A percentile compares a stretch with the other conserved stretches of the same genome.
Evolutionary conservation across 345 rosid species (phyloP).

Genomic region (Excoecaria cochinchinensis): DNA sequence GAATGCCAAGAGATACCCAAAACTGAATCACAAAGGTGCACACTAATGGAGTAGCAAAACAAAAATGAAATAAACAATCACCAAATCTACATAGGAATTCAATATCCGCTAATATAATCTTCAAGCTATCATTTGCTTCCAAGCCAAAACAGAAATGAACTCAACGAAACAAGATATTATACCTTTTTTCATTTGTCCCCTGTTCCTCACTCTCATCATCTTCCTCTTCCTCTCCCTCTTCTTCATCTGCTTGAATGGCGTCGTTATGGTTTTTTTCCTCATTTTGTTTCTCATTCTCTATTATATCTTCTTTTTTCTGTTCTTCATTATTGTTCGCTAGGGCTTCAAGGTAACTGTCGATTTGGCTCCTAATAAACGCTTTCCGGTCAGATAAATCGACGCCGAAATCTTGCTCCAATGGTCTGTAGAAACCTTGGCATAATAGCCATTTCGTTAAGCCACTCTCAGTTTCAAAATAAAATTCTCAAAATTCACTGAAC

Average conservation of each 20-base stretch:
- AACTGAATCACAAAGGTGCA: too few relatives aligned
- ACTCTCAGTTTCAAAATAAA: not conserved
- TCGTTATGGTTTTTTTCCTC: conserved; percentile 29
- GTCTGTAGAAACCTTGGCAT: not conserved
- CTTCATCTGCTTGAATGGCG: conserved; percentile 31
- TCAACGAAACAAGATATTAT: not conserved
- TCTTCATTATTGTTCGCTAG: conserved; percentile 22
- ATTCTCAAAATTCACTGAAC: not conserved
- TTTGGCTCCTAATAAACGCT: conserved; percentile 63
- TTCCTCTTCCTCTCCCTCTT: conserved; percentile 25
- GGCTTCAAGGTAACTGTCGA: conserved; percentile 59
- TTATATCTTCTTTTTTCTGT: conserved; percentile 19
- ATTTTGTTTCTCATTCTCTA: conserved; percentile 17
- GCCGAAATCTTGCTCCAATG: conserved; percentile 54
- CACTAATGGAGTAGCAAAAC: too few relatives aligned
- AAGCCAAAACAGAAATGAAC: not conserved
- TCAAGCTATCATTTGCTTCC: not conserved
- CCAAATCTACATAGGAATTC: not conserved
- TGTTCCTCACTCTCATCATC: conserved; percentile 12
- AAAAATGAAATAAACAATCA: not conserved
- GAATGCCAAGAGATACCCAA: not conserved
- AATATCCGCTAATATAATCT: not conserved
- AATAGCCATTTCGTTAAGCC: not conserved
- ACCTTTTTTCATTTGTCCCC: not conserved
- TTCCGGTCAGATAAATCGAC: conserved; percentile 65